Conservation (phyloP, 495 filamentous ascomycete genomes). For the Neurospora sp. region DNA sequence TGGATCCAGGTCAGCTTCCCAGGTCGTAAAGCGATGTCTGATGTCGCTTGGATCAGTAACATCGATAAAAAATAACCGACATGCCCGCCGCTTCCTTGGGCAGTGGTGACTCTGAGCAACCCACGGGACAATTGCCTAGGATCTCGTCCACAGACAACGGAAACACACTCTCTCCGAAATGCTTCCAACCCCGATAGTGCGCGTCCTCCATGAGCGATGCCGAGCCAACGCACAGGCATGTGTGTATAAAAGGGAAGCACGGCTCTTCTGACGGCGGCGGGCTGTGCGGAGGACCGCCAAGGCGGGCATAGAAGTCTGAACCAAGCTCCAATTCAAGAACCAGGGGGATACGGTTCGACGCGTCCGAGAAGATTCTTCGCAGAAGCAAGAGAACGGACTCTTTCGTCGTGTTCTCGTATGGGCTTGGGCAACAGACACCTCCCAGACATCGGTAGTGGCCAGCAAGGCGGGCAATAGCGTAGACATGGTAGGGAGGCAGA, state of each 20-base stretch:
- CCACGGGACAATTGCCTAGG: neutral
- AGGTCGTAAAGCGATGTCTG: neutral
- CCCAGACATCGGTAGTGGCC: neutral
- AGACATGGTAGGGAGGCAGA: neutral
- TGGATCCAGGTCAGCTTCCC: neutral
- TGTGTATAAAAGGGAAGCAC: neutral
- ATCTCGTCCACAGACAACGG: neutral
- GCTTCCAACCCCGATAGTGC: neutral
- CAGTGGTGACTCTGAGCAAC: neutral
- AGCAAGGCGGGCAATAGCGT: neutral
- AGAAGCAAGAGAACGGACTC: neutral
- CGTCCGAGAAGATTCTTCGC: neutral
- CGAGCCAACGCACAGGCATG: neutral
- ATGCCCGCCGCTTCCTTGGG: neutral
- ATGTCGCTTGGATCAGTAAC: neutral
- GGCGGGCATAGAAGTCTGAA: neutral
- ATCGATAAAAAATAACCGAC: neutral
- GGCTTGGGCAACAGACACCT: neutral
- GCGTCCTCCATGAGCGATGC: neutral
- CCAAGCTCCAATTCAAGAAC: neutral
- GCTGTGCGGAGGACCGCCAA: neutral
- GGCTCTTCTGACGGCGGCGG: neutral
- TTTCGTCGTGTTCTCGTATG: neutral
- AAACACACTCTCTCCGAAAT: neutral
- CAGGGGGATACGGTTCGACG: neutral